Base-by-base conservation (phyloP, 2,329 filamentous ascomycete genomes). In the Ciborinia camelliae region DNA sequence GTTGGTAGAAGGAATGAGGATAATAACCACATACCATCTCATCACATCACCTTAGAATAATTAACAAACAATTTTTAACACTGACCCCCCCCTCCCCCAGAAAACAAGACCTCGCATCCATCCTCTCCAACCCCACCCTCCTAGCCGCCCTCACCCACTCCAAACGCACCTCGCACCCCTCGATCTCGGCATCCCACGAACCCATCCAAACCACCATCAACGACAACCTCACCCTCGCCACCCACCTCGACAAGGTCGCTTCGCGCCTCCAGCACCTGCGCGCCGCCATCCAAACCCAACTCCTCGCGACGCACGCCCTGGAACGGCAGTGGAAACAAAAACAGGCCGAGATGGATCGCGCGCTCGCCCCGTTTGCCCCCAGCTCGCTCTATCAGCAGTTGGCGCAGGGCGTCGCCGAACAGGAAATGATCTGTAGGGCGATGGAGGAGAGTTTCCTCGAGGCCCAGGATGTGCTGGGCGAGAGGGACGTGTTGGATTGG, bases 281-380 rank as follows among this genome's bases (percentile, higher is more conserved):
- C 64, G 83, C 86, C 35, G 81, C 84, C 1, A 90, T 91, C 0
- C 92, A 96, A 74, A 89, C 91, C 4, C 89, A 93, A 66, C 85
- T 98, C 0, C 83, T 98, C 1, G 84, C 91, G 14, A 86, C 95
- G 28, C 90, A 94, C 72, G 90, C 91, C 1, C 84, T 97, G 20
- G 95, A 98, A 78, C 86, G 93, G n/a, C 89, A 94, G 73, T 98
- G 95, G 91, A 86, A 89, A 63, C 86, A 90, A 70, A 96, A 95
- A 76, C 91, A 98, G 76, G 82, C 86, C 1, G 92, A 95, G 72
- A 95, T 97, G 84, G 95, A 98, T 75, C 82, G 86, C 60, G 92
- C 91, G 8, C 80, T 98, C 66, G 86, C 87, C 43, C 90, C 91
- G 0, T 98, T 96, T 79, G 90, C 91, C 32, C 92, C 94, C 0